Evolutionary conservation across 2,329 filamentous ascomycete genomes (phyloP).

Genomic region (Davidsoniella neocaledoniae): DNA sequence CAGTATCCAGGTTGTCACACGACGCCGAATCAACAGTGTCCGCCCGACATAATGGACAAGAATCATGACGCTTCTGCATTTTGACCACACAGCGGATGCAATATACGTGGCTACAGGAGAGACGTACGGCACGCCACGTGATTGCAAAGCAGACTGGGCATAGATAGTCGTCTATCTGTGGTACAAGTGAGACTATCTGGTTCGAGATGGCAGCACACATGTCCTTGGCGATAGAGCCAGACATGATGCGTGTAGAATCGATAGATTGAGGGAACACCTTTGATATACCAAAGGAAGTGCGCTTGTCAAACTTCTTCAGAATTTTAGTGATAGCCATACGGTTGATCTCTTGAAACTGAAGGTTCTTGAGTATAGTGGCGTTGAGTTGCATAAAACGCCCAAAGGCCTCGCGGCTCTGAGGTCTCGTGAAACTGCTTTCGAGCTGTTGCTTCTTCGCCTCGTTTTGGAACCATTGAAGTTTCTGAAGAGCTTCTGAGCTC

Average conservation of each 20-base stretch:
- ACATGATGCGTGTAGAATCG: conserved; percentile 41
- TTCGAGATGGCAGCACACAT: conserved; percentile 59
- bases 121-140: conserved; percentile 64
- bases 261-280: conserved; percentile 43
- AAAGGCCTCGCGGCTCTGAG: conserved; percentile 47
- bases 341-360: conserved; percentile 77
- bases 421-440: conserved; percentile 44
- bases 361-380: conserved; percentile 54
- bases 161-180: conserved; percentile 68
- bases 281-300: conserved; percentile 55
- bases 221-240: conserved; percentile 53
- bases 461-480: conserved; percentile 56
- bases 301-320: conserved; percentile 82
- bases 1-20: conserved; percentile 47
- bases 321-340: conserved; percentile 64
- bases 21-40: conserved; percentile 50
- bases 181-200: conserved; percentile 56
- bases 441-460: conserved; percentile 45
- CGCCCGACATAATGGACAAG: conserved; percentile 62
- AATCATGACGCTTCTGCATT: conserved; percentile 53
- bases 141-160: conserved; percentile 69
- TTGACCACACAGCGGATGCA: conserved; percentile 73
- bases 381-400: conserved; percentile 58
- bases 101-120: conserved; percentile 61
- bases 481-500: conserved; percentile 46